phyloP scores from a whole-genome alignment of 768 basidiomycete genomes.

The Tylopilus felleus region DNA sequence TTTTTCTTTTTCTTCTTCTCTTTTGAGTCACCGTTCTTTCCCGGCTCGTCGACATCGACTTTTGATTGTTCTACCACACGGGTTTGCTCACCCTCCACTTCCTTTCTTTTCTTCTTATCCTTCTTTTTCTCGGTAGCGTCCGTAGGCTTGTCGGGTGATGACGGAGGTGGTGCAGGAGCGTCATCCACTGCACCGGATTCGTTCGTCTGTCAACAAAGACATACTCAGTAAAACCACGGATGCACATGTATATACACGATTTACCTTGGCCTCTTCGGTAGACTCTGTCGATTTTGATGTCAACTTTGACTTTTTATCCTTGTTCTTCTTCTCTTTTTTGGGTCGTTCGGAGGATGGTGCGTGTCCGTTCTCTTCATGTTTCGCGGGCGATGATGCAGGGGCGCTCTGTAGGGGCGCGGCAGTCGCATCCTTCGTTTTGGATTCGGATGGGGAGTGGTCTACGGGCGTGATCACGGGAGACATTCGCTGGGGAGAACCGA shows the following conservation, averaged over 20 bases:
- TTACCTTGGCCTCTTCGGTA: constrained; percentile 10
- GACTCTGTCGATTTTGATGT: constrained; percentile 10
- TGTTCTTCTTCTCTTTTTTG: constrained; percentile 22
- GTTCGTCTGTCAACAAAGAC: constrained; percentile 1
- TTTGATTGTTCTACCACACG: background rate
- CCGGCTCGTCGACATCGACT: background rate
- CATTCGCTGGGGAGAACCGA: constrained; percentile 60
- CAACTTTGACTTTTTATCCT: constrained; percentile 16
- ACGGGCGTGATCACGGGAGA: constrained; percentile 37
- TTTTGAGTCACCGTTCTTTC: constrained; percentile 1
- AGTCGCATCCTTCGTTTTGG: background rate
- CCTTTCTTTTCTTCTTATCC: constrained; percentile 14
- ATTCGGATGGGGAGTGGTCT: constrained; percentile 1
- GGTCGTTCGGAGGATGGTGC: constrained; percentile 1
- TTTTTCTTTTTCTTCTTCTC: constrained; percentile 21
- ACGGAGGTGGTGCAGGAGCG: background rate
- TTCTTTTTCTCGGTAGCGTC: background rate
- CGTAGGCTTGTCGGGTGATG: background rate
- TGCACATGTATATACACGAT: constrained; percentile 1
- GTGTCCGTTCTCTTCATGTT: background rate
- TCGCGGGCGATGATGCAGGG: background rate
- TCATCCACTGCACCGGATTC: background rate
- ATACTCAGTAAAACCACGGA: constrained; percentile 9
- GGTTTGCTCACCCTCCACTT: background rate
- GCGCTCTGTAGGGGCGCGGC: background rate